These are phyloP conservation scores for Cyberlindnera mississippiensis DNA, from an alignment of 805 yeast species.

Conservation along the genomic window DNA sequence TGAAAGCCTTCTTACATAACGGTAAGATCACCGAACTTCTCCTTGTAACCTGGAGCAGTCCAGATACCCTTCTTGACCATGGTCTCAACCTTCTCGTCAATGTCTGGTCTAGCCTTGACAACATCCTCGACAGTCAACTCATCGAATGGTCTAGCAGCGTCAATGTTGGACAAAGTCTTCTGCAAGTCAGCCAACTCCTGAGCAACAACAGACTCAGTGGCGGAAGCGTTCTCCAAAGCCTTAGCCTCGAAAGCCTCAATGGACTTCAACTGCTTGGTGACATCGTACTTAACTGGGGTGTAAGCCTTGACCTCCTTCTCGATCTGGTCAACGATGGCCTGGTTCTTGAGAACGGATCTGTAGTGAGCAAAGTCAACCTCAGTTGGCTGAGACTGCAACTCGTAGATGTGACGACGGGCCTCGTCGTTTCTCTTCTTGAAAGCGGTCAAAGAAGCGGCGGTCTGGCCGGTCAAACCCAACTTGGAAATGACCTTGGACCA, in stretches of 20 bases:
- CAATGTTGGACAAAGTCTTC: slow-evolving; percentile 88
- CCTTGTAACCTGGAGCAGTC: slow-evolving; percentile 98
- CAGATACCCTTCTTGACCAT: slow-evolving; percentile 96
- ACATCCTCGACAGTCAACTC: slow-evolving; percentile 95
- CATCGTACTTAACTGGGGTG: slow-evolving; percentile 82
- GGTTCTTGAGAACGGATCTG: slow-evolving; percentile 78
- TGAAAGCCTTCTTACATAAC: slow-evolving; percentile 55
- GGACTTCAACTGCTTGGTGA: slow-evolving; percentile 84
- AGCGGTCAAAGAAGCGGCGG: slow-evolving; percentile 81
- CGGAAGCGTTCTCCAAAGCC: slow-evolving; percentile 93
- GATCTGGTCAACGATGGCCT: slow-evolving; percentile 71
- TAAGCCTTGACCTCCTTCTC: slow-evolving; percentile 72
- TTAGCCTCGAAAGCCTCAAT: slow-evolving; percentile 91
- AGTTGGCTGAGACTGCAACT: slow-evolving; percentile 68
- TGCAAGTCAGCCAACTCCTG: slow-evolving; percentile 83
- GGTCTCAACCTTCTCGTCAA: slow-evolving; percentile 91
- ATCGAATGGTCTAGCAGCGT: slow-evolving; percentile 95
- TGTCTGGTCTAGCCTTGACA: slow-evolving; percentile 93
- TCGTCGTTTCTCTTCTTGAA: slow-evolving; percentile 99
- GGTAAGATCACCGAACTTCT: slow-evolving; percentile 95
- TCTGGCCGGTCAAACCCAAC: slow-evolving; percentile 88
- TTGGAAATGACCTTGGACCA: slow-evolving; percentile 90
- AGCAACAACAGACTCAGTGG: slow-evolving; percentile 84
- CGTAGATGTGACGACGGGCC: slow-evolving; percentile 78
- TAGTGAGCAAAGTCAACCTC: slow-evolving; percentile 79